phyloP scores from a whole-genome alignment of 495 filamentous ascomycete genomes.

The Penicillium mononematosum region DNA sequence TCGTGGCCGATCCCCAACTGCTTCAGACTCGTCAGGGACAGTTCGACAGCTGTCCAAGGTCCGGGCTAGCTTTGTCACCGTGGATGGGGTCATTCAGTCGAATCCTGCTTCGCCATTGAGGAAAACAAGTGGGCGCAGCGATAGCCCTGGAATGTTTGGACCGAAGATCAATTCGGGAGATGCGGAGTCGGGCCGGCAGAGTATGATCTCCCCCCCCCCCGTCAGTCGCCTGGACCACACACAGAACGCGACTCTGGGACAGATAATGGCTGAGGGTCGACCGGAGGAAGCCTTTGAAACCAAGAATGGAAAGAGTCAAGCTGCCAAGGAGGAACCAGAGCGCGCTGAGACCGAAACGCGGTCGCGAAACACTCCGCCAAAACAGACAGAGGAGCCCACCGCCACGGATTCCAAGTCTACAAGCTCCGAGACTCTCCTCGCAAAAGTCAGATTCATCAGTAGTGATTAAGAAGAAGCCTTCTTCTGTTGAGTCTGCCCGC shows the following conservation, averaged over 20 bases:
- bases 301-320: constrained; percentile 8
- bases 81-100: constrained; percentile 53
- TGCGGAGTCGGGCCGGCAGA: constrained; percentile 32
- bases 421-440: constrained; percentile 15
- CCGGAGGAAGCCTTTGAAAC: constrained; percentile 2
- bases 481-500: constrained; percentile 41
- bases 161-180: constrained; percentile 39
- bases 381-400: constrained; percentile 23
- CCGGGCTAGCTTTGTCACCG: constrained; percentile 78
- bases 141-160: constrained; percentile 33
- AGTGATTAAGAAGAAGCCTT: constrained; percentile 37
- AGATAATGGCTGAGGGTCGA: constrained; percentile 11
- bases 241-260: constrained; percentile 19
- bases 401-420: constrained; percentile 10
- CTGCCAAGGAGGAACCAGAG: constrained; percentile 8
- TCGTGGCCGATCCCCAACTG: constrained; percentile 70
- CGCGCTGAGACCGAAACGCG: constrained; percentile 6
- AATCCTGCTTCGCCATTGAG: constrained; percentile 36
- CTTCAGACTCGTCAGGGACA: constrained; percentile 42
- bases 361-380: constrained; percentile 18
- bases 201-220: constrained; percentile 31
- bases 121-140: constrained; percentile 37
- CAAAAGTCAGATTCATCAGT: constrained; percentile 27
- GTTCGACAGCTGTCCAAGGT: constrained; percentile 72
- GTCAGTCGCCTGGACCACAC: constrained; percentile 18